Base-by-base conservation (phyloP, 805 yeast species). In the Kodamaea laetipori region DNA sequence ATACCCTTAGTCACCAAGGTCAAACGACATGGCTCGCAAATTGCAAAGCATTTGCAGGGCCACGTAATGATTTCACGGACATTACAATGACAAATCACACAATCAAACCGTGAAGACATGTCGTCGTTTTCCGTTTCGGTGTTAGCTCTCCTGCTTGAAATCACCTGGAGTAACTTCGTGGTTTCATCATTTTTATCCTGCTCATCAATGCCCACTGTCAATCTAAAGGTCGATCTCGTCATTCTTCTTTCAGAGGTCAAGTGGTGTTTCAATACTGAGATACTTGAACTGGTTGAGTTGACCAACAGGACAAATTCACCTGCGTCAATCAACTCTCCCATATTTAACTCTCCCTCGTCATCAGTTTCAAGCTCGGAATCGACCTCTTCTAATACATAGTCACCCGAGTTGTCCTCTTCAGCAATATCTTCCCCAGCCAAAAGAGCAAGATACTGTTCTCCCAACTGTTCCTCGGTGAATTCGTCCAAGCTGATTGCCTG, bases 31-130 rank as follows among this genome's bases (percentile, higher is more conserved):
- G 78, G 75, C 50, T 90, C 96, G 62, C 97, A 90, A 4, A 90
- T 71, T 0, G 96, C 90, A 44, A 90, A 78, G 61, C 97, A 90
- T 53, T 81, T 78, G 59, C 97, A 90, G 0, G 97, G 97, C 97
- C 97, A 90, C 2, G 92, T 69, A 6, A 90, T 81, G 32, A 90
- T 78, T 45, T 84, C 86, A 51, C 97, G 73, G 4, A 81, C 77
- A 45, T 84, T 80, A 4, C 75, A 72, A 52, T 85, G 92, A 60
- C 97, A 90, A 2, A 90, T 83, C 5, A 87, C 95, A 64, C 97
- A 90, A 4, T 70, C 68, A 4, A 78, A 51, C 16, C 69, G 60
- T 2, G 64, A 53, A 19, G 61, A 60, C 4, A 63, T 68, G 6
- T 61, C 67, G 2, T 60, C 34, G 15, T 19, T 61, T 7, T 49